Conservation (phyloP, 495 filamentous ascomycete species). For the Hypoxylon lenormandii region DNA sequence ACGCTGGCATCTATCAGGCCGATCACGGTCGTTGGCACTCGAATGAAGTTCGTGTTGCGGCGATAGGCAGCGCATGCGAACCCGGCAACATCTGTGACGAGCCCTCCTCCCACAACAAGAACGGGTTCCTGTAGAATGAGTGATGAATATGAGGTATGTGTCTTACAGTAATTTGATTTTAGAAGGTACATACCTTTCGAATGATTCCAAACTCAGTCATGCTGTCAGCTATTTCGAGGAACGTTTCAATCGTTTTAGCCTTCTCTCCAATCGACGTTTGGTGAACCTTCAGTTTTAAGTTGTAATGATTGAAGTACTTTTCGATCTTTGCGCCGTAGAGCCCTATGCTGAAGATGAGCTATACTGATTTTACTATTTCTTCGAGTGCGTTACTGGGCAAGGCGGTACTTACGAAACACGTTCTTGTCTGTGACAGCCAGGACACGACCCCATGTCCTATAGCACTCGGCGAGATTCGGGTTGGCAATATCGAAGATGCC, state of each 20-base stretch:
- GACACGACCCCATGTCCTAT: slow-evolving; percentile 67
- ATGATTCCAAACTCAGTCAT: slow-evolving; percentile 75
- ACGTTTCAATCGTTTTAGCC: slow-evolving; percentile 71
- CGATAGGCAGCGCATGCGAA: slow-evolving; percentile 71
- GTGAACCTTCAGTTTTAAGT: slow-evolving; percentile 67
- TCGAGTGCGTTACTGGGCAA: not conserved
- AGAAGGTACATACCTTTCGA: slow-evolving; percentile 61
- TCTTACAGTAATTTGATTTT: not conserved
- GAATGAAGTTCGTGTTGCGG: slow-evolving; percentile 68
- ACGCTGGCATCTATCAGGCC: slow-evolving; percentile 75
- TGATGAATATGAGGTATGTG: slow-evolving; percentile 14
- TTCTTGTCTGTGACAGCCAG: slow-evolving; percentile 72
- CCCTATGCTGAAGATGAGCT: slow-evolving; percentile 27
- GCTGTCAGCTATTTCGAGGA: slow-evolving; percentile 70
- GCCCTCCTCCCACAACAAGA: slow-evolving; percentile 72
- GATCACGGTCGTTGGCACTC: slow-evolving; percentile 73
- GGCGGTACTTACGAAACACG: slow-evolving; percentile 55
- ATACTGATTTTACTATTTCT: not conserved
- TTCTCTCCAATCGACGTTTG: slow-evolving; percentile 75
- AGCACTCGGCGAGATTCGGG: slow-evolving; percentile 66
- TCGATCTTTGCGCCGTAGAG: slow-evolving; percentile 70
- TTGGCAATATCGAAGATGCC: slow-evolving; percentile 68
- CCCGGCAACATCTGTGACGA: slow-evolving; percentile 75
- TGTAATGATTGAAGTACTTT: slow-evolving; percentile 67
- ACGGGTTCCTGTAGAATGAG: slow-evolving; percentile 65